phyloP scores from a whole-genome alignment of 768 basidiomycete species.

The Lyophyllum semitale region DNA sequence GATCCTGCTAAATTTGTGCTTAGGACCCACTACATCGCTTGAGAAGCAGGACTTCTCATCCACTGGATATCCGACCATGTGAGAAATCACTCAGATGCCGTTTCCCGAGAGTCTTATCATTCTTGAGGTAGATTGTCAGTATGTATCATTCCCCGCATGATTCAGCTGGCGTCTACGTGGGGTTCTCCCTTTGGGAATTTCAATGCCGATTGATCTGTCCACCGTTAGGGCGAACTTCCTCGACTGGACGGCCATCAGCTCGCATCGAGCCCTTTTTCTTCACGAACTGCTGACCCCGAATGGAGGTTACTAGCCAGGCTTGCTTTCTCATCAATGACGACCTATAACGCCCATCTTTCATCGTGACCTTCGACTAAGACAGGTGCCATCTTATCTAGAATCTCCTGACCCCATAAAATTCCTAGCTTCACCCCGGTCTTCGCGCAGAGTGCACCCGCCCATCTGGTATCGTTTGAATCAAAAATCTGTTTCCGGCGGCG shows the following conservation, averaged over 20 bases:
- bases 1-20: conserved; percentile 16
- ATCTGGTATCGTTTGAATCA: not conserved
- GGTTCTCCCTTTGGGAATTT: conserved; percentile 30
- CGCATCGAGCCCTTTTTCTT: not conserved
- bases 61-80: conserved; percentile 31
- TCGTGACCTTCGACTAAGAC: not conserved
- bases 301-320: not conserved
- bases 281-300: not conserved
- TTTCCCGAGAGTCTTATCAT: not conserved
- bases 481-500: not conserved
- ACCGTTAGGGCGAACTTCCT: conserved; percentile 1
- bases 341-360: not conserved
- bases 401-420: not conserved
- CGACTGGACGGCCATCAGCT: not conserved
- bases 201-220: conserved; percentile 11
- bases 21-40: conserved; percentile 31
- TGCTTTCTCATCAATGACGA: not conserved
- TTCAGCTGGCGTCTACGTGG: conserved; percentile 25
- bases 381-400: conserved; percentile 1
- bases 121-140: conserved; percentile 26
- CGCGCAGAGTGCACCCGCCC: not conserved
- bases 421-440: not conserved
- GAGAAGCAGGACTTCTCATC: conserved; percentile 32
- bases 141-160: conserved; percentile 37
- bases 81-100: conserved; percentile 17